Evolutionary conservation across 78 protist genomes (phyloP).

Genomic region (Cavenderia fasciculata): DNA sequence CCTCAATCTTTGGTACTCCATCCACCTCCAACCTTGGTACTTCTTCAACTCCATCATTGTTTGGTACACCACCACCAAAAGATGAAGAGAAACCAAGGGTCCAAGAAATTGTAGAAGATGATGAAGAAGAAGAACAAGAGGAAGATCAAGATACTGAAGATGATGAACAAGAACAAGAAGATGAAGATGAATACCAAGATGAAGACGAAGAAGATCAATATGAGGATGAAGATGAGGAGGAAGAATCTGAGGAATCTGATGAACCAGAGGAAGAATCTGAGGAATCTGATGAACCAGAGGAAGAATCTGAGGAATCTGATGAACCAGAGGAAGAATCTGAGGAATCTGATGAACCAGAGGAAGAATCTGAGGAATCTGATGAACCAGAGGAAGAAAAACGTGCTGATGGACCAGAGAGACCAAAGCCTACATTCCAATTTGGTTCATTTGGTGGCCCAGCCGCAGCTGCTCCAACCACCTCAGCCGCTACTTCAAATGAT

Average conservation of each 20-base stretch:
- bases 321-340: not conserved
- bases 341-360: not conserved
- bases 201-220: slow-evolving; percentile 1
- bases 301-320: not conserved
- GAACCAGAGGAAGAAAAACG: not conserved
- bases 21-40: no score
- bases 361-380: not conserved
- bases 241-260: no score
- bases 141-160: not conserved
- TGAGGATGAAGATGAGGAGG: no score
- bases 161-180: slow-evolving; percentile 1
- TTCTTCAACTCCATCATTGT: no score
- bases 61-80: no score
- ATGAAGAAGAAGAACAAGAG: no score
- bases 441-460: not conserved
- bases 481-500: not conserved
- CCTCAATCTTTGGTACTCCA: no score
- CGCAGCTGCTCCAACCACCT: not conserved
- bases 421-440: not conserved
- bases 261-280: not conserved
- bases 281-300: not conserved
- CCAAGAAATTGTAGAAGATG: no score
- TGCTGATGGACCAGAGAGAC: not conserved
- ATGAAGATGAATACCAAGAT: not conserved
- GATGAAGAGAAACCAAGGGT: no score